Evolutionary conservation across 306 rosid genomes (phyloP).

Genomic region (Sphenostylis stenocarpa): DNA sequence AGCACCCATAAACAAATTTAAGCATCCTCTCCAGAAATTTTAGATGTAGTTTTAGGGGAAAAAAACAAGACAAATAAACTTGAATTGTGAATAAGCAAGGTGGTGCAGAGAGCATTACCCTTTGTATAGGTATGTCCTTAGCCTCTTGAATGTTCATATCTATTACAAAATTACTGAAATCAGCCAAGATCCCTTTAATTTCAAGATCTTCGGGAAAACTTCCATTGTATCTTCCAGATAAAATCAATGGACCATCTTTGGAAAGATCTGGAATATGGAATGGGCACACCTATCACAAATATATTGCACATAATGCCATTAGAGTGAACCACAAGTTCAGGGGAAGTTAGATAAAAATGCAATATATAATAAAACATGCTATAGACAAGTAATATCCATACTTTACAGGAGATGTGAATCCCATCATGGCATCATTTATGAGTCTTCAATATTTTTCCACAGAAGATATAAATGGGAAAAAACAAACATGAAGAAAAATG

Average conservation of each 20-base stretch:
- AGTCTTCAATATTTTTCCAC: not conserved
- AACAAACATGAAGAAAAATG: not conserved
- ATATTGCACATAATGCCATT: constrained; percentile 37
- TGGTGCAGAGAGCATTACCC: constrained; percentile 45
- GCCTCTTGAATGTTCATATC: constrained; percentile 58
- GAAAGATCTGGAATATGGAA: constrained; percentile 74
- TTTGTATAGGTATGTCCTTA: constrained; percentile 67
- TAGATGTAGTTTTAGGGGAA: not conserved
- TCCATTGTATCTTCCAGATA: constrained; percentile 80
- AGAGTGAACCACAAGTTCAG: constrained; percentile 21
- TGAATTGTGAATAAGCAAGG: constrained; percentile 20
- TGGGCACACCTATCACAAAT: constrained; percentile 60
- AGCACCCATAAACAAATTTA: not conserved
- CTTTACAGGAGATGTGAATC: not conserved
- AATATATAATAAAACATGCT: not conserved
- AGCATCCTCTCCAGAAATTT: constrained; percentile 5
- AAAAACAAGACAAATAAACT: not conserved
- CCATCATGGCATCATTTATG: not conserved
- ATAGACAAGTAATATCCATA: not conserved
- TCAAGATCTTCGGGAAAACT: constrained; percentile 52
- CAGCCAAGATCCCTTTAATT: constrained; percentile 65
- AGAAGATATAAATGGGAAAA: constrained; percentile 7
- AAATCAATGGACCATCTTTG: constrained; percentile 47
- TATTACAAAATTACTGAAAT: constrained; percentile 47
- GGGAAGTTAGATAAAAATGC: constrained; percentile 18